Conservation (phyloP, 164 flowering plant species). For the Chimonanthus salicifolius region DNA sequence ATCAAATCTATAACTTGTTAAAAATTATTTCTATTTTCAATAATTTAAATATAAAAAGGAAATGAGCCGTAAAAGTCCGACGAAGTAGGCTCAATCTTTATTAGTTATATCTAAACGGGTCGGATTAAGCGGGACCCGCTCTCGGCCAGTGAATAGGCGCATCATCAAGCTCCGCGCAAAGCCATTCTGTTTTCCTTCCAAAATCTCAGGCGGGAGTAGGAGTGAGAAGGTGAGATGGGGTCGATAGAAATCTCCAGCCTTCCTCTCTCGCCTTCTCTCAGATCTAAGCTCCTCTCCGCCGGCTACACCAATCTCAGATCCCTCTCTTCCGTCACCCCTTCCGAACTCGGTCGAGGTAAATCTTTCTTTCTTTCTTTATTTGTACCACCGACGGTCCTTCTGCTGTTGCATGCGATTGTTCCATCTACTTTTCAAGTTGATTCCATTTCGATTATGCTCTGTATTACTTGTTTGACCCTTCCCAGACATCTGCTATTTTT, state of each 20-base stretch:
- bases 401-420: background rate
- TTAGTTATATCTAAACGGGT: too few species aligned
- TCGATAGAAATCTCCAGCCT: constrained; percentile 54
- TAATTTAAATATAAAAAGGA: too few species aligned
- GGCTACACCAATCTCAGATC: constrained; percentile 63
- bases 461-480: too few species aligned
- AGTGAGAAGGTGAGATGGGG: background rate
- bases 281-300: constrained; percentile 56
- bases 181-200: background rate
- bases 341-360: constrained; percentile 54
- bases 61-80: too few species aligned
- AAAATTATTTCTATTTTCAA: too few species aligned
- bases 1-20: too few species aligned
- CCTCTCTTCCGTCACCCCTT: constrained; percentile 47
- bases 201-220: background rate
- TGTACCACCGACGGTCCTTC: background rate
- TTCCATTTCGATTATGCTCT: too few species aligned
- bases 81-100: too few species aligned
- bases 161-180: too few species aligned
- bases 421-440: background rate
- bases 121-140: too few species aligned
- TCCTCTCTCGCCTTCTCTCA: constrained; percentile 54
- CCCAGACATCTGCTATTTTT: too few species aligned
- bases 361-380: background rate
- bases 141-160: too few species aligned